Conservation (phyloP, 495 filamentous ascomycete species). For the Tuber magnatum region DNA sequence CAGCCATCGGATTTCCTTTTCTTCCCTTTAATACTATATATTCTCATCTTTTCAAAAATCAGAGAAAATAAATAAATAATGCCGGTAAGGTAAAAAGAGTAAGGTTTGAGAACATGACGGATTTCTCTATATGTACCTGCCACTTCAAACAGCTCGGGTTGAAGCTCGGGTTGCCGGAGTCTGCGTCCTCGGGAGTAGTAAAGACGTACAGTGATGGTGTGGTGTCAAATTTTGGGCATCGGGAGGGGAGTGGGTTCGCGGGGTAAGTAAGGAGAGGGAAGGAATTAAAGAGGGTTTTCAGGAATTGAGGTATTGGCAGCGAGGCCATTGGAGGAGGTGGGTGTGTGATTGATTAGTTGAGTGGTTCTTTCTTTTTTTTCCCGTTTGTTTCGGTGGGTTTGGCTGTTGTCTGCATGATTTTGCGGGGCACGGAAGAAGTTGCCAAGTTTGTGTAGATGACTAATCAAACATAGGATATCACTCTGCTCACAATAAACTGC, state of each 20-base stretch:
- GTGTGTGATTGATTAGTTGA: background rate
- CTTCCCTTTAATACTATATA: background rate
- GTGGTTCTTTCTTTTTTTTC: background rate
- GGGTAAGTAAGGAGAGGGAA: conserved; percentile 75
- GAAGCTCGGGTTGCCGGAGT: conserved; percentile 62
- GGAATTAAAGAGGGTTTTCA: conserved; percentile 68
- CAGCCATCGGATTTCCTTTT: background rate
- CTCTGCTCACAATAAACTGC: too few relatives aligned
- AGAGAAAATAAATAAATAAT: background rate
- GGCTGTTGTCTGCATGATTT: background rate
- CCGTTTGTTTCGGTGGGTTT: background rate
- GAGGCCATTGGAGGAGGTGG: background rate
- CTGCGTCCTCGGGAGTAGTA: conserved; percentile 57
- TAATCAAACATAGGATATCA: background rate
- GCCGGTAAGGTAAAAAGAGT: background rate
- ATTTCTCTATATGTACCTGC: conserved; percentile 56
- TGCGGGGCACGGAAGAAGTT: background rate
- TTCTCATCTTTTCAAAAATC: background rate
- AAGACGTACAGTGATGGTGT: conserved; percentile 70
- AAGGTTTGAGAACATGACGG: background rate
- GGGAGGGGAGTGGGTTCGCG: conserved; percentile 66
- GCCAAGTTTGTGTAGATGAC: background rate
- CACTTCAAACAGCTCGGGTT: conserved; percentile 93
- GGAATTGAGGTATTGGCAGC: background rate
- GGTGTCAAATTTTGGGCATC: conserved; percentile 51